phyloP scores from a whole-genome alignment of 164 flowering plant genomes.

The Echeveria elegans region DNA sequence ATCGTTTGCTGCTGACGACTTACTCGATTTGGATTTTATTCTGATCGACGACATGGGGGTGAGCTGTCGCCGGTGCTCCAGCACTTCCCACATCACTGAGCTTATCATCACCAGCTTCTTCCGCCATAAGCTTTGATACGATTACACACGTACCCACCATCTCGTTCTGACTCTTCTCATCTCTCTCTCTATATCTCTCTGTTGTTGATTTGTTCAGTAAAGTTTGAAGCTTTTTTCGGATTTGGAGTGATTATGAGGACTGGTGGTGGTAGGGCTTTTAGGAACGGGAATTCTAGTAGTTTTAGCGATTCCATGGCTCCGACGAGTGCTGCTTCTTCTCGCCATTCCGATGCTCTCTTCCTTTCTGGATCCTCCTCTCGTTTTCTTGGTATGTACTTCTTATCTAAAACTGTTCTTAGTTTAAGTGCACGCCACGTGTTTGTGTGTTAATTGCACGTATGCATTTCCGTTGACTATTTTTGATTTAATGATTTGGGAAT shows the following conservation, averaged over 20 bases:
- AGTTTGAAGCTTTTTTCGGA: not conserved
- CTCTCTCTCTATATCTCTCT: not conserved
- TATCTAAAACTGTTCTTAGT: not conserved
- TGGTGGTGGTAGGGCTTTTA: constrained; percentile 30
- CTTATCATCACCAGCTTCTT: constrained; percentile 94
- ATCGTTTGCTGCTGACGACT: not conserved
- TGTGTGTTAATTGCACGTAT: not conserved
- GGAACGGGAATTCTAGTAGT: constrained; percentile 9
- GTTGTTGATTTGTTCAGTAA: not conserved
- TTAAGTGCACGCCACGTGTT: constrained; percentile 1
- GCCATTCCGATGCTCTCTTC: constrained; percentile 36
- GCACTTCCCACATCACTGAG: constrained; percentile 68
- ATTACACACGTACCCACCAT: not conserved
- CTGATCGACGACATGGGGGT: constrained; percentile 54
- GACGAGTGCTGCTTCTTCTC: constrained; percentile 29
- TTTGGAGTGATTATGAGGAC: not conserved
- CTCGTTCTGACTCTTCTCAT: not conserved
- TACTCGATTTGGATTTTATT: not conserved
- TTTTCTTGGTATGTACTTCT: constrained; percentile 32
- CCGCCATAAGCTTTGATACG: constrained; percentile 70
- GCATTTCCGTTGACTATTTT: not conserved
- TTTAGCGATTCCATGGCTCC: constrained; percentile 23
- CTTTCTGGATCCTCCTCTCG: constrained; percentile 42
- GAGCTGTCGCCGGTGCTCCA: constrained; percentile 45
- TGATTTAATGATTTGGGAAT: not conserved